A percentile compares a stretch with the other conserved stretches of the same genome.
phyloP scores from a whole-genome alignment of 2,329 filamentous ascomycete genomes.

The Chaetomium sp. region DNA sequence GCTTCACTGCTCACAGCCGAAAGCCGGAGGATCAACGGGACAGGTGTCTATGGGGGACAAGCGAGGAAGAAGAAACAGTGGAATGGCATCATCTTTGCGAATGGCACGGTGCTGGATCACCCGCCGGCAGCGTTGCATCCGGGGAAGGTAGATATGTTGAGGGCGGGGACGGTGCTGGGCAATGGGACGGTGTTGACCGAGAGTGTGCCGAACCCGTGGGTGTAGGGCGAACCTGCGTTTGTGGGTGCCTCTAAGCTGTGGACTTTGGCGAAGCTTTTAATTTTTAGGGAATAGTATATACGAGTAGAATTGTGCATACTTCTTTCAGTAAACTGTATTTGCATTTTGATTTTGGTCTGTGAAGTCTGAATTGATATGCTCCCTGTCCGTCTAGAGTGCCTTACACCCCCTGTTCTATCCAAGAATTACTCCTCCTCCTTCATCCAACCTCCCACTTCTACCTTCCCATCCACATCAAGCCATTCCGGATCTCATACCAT shows the following conservation, averaged over 20 bases:
- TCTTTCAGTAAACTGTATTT: background rate
- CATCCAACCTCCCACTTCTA: no score
- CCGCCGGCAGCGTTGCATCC: slow-evolving; percentile 18
- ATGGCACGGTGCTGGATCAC: slow-evolving; percentile 26
- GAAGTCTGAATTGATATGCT: background rate
- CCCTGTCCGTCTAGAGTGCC: background rate
- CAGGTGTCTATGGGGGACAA: background rate
- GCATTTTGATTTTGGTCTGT: background rate
- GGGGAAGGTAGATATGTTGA: slow-evolving; percentile 9
- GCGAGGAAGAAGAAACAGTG: slow-evolving; percentile 10
- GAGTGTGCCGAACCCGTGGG: slow-evolving; percentile 23
- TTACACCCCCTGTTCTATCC: no score
- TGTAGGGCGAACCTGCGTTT: background rate
- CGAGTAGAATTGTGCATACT: no score
- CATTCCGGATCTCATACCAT: no score
- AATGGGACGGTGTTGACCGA: slow-evolving; percentile 26
- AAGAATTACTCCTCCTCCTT: no score
- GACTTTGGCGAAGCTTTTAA: no score
- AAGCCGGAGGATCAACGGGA: background rate
- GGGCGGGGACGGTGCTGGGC: slow-evolving; percentile 18
- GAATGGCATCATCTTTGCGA: slow-evolving; percentile 30
- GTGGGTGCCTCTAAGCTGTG: background rate
- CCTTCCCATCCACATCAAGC: no score
- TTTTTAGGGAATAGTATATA: no score
- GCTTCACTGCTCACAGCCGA: background rate